Evolutionary conservation across 164 flowering plant genomes (phyloP).

Genomic region (Liriodendron chinense): DNA sequence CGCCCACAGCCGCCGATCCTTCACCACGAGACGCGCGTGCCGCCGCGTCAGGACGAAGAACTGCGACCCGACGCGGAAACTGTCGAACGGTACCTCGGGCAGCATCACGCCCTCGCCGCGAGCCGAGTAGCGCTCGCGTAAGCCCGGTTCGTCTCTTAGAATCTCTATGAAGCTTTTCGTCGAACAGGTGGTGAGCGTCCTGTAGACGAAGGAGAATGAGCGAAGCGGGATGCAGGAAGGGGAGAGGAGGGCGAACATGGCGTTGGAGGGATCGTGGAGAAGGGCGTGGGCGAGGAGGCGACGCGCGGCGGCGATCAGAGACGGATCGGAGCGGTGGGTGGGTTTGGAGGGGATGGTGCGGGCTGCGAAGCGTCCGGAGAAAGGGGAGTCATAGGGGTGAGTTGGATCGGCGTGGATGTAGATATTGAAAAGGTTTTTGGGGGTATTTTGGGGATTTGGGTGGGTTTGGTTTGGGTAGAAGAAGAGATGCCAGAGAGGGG

Average conservation of each 20-base stretch:
- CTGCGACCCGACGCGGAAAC: conserved; percentile 67
- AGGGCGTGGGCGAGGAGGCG: conserved; percentile 74
- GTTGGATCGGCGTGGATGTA: conserved; percentile 61
- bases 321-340: conserved; percentile 53
- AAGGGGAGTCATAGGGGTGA: conserved; percentile 35
- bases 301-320: conserved; percentile 70
- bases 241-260: conserved; percentile 75
- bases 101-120: conserved; percentile 56
- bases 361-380: conserved; percentile 50
- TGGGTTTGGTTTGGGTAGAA: conserved; percentile 27
- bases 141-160: conserved; percentile 41
- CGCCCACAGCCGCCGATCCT: conserved; percentile 43
- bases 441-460: conserved; percentile 4
- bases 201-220: conserved; percentile 65
- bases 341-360: conserved; percentile 62
- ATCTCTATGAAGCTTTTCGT: conserved; percentile 77
- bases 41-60: conserved; percentile 51
- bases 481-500: conserved; percentile 70
- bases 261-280: conserved; percentile 58
- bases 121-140: conserved; percentile 58
- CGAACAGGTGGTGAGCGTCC: conserved; percentile 28
- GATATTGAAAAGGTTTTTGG: conserved; percentile 48
- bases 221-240: conserved; percentile 75
- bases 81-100: conserved; percentile 45
- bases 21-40: conserved; percentile 51